Percentiles rank a stretch among this genome's conserved stretches.
Conservation (phyloP, 2,329 filamentous ascomycete genomes). For the Ophiocordyceps polyrhachis-furcata region DNA sequence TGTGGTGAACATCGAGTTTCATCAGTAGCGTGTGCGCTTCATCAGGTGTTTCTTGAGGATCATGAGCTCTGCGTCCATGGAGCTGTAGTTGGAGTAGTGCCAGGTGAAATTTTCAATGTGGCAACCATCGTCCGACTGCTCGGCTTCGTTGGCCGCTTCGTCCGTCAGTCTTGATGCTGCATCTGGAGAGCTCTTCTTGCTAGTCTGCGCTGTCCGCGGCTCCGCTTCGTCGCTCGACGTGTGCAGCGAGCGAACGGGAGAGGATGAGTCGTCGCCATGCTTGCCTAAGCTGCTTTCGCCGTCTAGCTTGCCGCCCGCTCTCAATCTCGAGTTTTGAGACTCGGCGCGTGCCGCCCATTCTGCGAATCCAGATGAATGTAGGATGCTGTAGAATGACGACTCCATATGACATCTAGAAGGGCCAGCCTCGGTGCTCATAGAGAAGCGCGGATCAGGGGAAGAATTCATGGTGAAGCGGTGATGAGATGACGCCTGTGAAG, state of each 20-base stretch:
- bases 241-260: background rate
- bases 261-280: background rate
- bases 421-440: conserved; percentile 2
- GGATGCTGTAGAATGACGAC: conserved; percentile 3
- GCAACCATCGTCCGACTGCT: background rate
- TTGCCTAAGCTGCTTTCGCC: background rate
- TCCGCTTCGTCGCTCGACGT: background rate
- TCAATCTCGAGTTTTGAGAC: conserved; percentile 1
- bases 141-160: background rate
- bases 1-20: background rate
- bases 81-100: conserved; percentile 3
- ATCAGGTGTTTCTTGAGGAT: conserved; percentile 2
- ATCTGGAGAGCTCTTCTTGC: background rate
- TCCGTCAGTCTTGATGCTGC: background rate
- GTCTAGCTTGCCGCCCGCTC: background rate
- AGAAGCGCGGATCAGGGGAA: background rate
- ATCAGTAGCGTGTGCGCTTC: conserved; percentile 1
- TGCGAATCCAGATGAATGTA: conserved; percentile 3
- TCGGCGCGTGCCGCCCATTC: conserved; percentile 5
- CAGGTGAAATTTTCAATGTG: conserved; percentile 1
- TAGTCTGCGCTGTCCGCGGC: background rate
- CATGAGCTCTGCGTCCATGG: conserved; percentile 3
- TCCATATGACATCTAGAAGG: conserved; percentile 4
- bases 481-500: background rate
- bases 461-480: background rate